These are phyloP conservation scores for Coniochaeta prunicola DNA, from an alignment of 2,329 filamentous ascomycete species.

Conservation along the genomic window DNA sequence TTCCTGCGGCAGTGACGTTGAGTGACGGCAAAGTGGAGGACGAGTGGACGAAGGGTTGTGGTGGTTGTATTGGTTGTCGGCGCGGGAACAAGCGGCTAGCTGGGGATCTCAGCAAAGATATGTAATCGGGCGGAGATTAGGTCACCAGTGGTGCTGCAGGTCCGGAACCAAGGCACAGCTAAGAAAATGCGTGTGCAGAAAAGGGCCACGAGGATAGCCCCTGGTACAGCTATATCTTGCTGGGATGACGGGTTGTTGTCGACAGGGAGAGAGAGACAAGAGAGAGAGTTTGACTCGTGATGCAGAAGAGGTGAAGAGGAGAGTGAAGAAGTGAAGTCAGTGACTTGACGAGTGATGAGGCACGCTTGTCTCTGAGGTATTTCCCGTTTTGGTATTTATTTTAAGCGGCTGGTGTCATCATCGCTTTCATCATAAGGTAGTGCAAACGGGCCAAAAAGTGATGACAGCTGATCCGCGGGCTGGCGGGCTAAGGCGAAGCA, in stretches of 20 bases:
- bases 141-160: constrained; percentile 14
- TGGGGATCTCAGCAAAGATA: constrained; percentile 9
- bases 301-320: background rate
- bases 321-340: background rate
- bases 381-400: constrained; percentile 2
- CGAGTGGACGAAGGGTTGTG: background rate
- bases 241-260: background rate
- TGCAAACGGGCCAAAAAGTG: no score
- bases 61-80: no score
- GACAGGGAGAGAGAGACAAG: no score
- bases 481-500: background rate
- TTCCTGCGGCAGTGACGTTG: background rate
- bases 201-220: background rate
- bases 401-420: constrained; percentile 18
- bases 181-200: background rate
- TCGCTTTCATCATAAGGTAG: constrained; percentile 15
- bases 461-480: background rate
- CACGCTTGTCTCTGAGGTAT: constrained; percentile 3
- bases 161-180: constrained; percentile 12
- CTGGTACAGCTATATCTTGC: background rate
- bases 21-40: background rate
- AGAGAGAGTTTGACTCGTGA: background rate
- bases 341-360: background rate
- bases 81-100: background rate
- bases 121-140: constrained; percentile 9